Conservation (phyloP, 1,284 basidiomycete species). For the Inonotus obliquus region DNA sequence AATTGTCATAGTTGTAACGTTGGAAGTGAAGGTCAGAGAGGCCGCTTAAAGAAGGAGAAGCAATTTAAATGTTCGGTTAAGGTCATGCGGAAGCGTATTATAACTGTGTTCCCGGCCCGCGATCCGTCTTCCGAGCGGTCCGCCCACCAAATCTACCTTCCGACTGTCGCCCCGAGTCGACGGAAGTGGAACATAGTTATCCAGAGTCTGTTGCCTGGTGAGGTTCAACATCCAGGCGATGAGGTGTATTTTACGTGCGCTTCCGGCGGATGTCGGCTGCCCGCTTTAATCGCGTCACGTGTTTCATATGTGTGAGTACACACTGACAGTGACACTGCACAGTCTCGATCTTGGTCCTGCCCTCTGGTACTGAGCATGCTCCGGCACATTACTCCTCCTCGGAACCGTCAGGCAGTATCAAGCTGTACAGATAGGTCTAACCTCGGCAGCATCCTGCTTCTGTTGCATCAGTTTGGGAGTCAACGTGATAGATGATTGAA, state of each 20-base stretch:
- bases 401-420: neutral
- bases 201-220: neutral
- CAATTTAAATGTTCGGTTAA: neutral
- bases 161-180: neutral
- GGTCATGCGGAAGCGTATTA: neutral
- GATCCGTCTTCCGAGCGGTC: neutral
- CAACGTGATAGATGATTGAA: too few species aligned
- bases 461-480: neutral
- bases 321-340: too few species aligned
- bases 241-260: too few species aligned
- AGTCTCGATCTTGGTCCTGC: too few species aligned
- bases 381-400: too few species aligned
- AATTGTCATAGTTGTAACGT: neutral
- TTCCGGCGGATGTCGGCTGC: too few species aligned
- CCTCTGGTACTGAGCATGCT: too few species aligned
- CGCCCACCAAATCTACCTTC: neutral
- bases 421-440: conserved; percentile 5
- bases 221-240: neutral
- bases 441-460: conserved; percentile 2
- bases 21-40: neutral
- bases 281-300: too few species aligned
- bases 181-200: neutral
- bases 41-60: neutral
- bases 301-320: too few species aligned
- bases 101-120: neutral